Percentiles rank a stretch among this genome's conserved stretches.
phyloP scores from a whole-genome alignment of 2,329 filamentous ascomycete species.

The Verticillium dahliae region DNA sequence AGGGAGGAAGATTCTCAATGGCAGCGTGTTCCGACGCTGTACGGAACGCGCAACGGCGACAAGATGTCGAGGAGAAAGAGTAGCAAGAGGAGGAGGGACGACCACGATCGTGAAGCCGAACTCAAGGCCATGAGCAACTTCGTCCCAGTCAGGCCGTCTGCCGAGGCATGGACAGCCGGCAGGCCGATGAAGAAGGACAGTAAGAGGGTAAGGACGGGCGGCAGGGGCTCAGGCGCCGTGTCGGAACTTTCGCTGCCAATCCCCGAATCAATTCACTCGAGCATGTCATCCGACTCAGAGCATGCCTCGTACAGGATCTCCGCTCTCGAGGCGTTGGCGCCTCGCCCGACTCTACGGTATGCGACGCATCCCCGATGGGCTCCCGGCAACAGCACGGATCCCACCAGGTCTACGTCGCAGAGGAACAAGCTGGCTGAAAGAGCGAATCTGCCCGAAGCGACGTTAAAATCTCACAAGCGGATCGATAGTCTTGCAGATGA shows the following conservation, averaged over 20 bases:
- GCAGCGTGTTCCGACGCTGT: conserved; percentile 2
- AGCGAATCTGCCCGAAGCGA: conserved; percentile 54
- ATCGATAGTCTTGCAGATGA: conserved; percentile 73
- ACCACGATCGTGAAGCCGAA: conserved; percentile 76
- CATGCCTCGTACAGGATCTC: conserved; percentile 74
- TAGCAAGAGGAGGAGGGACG: conserved; percentile 69
- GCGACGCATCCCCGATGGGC: conserved; percentile 57
- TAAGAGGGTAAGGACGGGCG: conserved; percentile 54
- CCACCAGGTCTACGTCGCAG: conserved; percentile 41
- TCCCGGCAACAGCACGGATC: conserved; percentile 35
- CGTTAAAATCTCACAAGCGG: conserved; percentile 53
- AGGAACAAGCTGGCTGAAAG: conserved; percentile 44
- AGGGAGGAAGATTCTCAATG: neutral
- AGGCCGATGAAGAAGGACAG: conserved; percentile 56
- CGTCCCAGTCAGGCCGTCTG: conserved; percentile 57
- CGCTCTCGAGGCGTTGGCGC: conserved; percentile 72
- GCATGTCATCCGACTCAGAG: conserved; percentile 69
- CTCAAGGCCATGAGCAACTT: conserved; percentile 76
- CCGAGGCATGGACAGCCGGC: conserved; percentile 53
- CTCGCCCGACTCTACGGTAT: conserved; percentile 76
- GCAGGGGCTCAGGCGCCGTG: conserved; percentile 35
- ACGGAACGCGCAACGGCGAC: conserved; percentile 35
- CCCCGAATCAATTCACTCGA: conserved; percentile 69
- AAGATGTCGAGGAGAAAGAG: conserved; percentile 49
- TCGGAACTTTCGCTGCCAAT: conserved; percentile 72